Base-by-base conservation (phyloP, 129 eudicot genomes). In the Helianthus tuberosus region DNA sequence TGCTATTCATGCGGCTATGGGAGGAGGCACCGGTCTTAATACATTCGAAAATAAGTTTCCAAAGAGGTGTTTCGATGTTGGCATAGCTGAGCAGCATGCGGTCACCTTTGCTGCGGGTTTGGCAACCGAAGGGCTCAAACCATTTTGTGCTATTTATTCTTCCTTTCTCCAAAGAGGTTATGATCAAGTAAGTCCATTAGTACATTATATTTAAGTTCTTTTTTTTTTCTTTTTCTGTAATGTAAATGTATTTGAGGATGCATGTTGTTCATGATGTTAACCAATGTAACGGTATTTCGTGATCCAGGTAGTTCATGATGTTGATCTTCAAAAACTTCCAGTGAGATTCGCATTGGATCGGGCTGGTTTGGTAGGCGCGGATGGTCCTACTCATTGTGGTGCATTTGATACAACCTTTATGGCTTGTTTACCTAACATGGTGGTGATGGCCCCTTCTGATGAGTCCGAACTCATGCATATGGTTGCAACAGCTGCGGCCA, bases 61-160 rank as follows among this genome's bases (percentile, higher is more conserved):
- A 0, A 13, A 50, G 4, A 47, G 84, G 29, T 80, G 86, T 72
- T 87, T 87, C 25, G 91, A 87, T 79, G 91, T 83, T 43, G 91
- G 91, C 14, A 86, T 86, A 9, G 90, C 90, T 3, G 90, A 86
- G 74, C 90, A 86, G 8, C 91, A 86, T 16, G 91, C 88, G 7
- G 88, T 87, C 3, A 87, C 91, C 16, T 87, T 87, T 39, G 91
- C 91, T 27, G 91, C 91, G 0, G 91, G 93, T 70, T 59, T 88
- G 54, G 89, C 93, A 29, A 82, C 89, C 0, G 93, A 88, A 74
- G 93, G 93, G 4, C 85, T 87, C 32, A 87, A 87, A 77, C 93
- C 93, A 3, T 87, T 87, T 74, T 88, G 93, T 74, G 86, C 93
- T 14, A 88, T 88, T 12, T 88, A 88, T 65, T 88, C 89, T 5